Evolutionary conservation across 2,329 filamentous ascomycete genomes (phyloP).

Genomic region (Diaporthe sp.): DNA sequence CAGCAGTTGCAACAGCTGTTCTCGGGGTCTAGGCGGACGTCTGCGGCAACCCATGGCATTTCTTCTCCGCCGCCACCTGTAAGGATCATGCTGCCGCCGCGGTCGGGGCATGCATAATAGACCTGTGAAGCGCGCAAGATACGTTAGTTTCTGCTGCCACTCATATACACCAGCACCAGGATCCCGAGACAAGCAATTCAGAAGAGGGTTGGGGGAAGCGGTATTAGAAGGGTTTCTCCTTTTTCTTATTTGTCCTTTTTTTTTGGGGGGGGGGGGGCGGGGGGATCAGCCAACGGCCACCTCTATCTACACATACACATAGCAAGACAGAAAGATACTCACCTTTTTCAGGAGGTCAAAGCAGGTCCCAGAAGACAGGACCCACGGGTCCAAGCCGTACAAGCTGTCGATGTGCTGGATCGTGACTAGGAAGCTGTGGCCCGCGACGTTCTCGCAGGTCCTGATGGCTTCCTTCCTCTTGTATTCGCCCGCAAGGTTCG

Average conservation of each 20-base stretch:
- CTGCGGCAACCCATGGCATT: background rate
- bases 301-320: background rate
- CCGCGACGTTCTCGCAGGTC: background rate
- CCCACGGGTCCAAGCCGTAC: background rate
- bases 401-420: background rate
- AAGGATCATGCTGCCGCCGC: background rate
- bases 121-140: background rate
- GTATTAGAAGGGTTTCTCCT: no score
- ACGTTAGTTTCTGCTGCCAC: background rate
- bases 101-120: background rate
- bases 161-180: background rate
- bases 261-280: no score
- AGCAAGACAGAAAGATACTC: background rate
- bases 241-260: no score
- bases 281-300: background rate
- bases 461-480: background rate
- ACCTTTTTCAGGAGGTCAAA: background rate
- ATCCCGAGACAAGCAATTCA: background rate
- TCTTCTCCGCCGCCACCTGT: background rate
- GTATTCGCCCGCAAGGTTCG: background rate
- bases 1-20: background rate
- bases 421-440: background rate
- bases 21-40: conserved; percentile 3
- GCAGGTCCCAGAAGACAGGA: background rate
- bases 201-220: no score